Conservation (phyloP, 495 filamentous ascomycete species). For the Aspergillus diversus region DNA sequence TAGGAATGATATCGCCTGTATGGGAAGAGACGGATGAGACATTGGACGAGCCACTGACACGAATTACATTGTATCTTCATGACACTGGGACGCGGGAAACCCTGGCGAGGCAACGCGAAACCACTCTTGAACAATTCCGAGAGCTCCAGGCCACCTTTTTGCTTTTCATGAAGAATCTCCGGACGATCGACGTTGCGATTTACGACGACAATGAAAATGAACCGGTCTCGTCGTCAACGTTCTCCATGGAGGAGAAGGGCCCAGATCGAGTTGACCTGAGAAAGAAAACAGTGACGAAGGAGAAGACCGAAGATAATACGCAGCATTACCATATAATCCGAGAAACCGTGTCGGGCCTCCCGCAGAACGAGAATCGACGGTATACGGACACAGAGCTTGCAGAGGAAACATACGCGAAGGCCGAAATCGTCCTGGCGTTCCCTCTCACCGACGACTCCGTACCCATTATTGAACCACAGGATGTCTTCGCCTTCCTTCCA, state of each 20-base stretch:
- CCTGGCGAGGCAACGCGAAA: constrained; percentile 22
- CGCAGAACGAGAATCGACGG: constrained; percentile 34
- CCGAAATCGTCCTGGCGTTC: constrained; percentile 46
- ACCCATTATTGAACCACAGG: constrained; percentile 30
- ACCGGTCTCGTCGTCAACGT: constrained; percentile 11
- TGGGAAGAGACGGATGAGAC: constrained; percentile 34
- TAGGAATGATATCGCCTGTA: constrained; percentile 50
- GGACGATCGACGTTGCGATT: constrained; percentile 30
- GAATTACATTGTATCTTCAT: constrained; percentile 39
- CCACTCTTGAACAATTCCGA: constrained; percentile 32
- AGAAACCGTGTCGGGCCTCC: constrained; percentile 22
- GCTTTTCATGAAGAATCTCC: constrained; percentile 43
- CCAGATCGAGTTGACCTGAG: constrained; percentile 10
- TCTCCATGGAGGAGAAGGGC: constrained; percentile 9
- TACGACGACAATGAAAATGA: constrained; percentile 25
- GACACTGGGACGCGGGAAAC: constrained; percentile 19
- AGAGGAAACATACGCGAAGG: constrained; percentile 21
- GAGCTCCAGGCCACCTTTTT: constrained; percentile 39
- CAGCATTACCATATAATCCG: constrained; percentile 32
- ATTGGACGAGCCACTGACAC: constrained; percentile 27
- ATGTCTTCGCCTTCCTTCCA: constrained; percentile 46
- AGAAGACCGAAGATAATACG: neutral
- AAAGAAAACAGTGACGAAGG: constrained; percentile 4
- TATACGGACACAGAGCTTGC: constrained; percentile 27
- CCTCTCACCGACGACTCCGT: constrained; percentile 30